Evolutionary conservation across 768 basidiomycete genomes (phyloP), one percentile per base, ranked within the genome.

Genomic region (Boletus subcaerulescens): DNA sequence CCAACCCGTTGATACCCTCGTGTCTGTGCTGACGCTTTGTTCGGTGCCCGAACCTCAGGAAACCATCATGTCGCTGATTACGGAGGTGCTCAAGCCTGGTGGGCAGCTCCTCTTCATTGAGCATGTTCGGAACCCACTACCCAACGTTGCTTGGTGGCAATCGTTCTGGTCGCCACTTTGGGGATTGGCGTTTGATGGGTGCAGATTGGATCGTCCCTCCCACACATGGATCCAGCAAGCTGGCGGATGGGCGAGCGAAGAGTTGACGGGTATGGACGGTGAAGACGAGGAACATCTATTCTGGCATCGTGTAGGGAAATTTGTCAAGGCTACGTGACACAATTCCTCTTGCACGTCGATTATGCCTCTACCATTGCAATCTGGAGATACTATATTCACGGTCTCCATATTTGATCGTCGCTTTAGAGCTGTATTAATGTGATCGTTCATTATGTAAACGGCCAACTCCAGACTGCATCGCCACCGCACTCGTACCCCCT

Each of bases 71-170:
- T 66, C 68, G 0, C 75, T 91, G 15, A 73, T 78, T 4, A 65
- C 71, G 5, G 76, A 82, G 11, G 72, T 83, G 1, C 76, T 91
- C 32, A 82, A 78, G 55, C 78, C 87, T 0, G 85, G 86, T 0
- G 89, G 89, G 0, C 74, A 78, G 48, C 52, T 91, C 0, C 71
- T 91, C 17, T 84, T 84, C 61, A 84, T 82, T 56, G 89, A 91
- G 66, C 89, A 91, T 57, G 86, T 91, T 11, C 69, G 76, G 48
- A 86, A 78, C 59, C 78, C 74, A 1, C 66, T 70, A 0, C 49
- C 61, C 8, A 81, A 85, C 56, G 79, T 88, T 3, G 79, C 80
- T 9, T 81, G 82, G 80, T 90, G 87, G 87, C 89, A 91, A 67
- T 57, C 74, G 0, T 76, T 87, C 46, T 90, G 87, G 89, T 77